Conservation (phyloP, 106 monocot species). For the Platanthera guangdongensis region DNA sequence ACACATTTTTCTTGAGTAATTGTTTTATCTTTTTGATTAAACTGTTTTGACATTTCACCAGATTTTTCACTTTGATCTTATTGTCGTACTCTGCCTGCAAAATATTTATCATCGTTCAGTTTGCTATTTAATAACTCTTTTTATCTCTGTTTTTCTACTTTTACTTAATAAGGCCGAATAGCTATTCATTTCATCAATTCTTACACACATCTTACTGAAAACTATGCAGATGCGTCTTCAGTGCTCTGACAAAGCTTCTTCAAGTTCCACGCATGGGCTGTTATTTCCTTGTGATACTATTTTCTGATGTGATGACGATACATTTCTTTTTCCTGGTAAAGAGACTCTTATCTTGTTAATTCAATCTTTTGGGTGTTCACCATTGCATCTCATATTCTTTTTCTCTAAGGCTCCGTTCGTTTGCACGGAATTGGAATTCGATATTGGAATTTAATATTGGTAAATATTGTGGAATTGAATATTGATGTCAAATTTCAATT, state of each 20-base stretch:
- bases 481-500: too few species aligned
- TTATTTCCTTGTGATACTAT: constrained; percentile 91
- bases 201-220: constrained; percentile 3
- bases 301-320: constrained; percentile 94
- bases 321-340: constrained; percentile 94
- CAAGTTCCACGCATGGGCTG: constrained; percentile 70
- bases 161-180: not conserved
- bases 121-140: not conserved
- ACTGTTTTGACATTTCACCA: not conserved
- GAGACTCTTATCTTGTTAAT: not conserved
- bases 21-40: not conserved
- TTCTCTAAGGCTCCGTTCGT: not conserved
- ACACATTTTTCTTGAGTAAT: not conserved
- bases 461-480: too few species aligned
- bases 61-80: not conserved
- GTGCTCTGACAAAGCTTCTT: constrained; percentile 79
- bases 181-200: not conserved
- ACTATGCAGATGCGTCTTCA: constrained; percentile 81
- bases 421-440: too few species aligned
- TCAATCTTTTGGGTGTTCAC: not conserved
- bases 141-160: not conserved
- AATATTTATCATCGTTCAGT: not conserved
- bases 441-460: too few species aligned
- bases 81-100: not conserved
- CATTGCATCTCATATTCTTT: not conserved